Base-by-base conservation (phyloP, 1,284 basidiomycete species). In the Austroboletus olivaceoglutinosus region DNA sequence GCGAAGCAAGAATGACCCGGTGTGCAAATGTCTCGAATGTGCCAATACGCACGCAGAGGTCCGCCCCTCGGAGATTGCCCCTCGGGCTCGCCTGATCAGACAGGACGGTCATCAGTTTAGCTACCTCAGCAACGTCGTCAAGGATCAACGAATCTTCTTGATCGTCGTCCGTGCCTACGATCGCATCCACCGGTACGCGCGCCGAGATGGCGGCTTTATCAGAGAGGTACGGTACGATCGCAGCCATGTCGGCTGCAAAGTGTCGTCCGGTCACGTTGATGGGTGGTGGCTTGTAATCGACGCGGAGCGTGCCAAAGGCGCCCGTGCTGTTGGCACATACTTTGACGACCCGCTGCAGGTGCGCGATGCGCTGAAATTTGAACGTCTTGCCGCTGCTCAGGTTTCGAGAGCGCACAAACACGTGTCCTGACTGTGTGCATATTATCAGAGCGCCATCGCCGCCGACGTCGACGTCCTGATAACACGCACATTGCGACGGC, bases 401-500 rank as follows among this genome's bases (percentile, higher is more conserved):
- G 51, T 73, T 80, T 15, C 91, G 81, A 18, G 85, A 80, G 23
- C 92, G 85, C 21, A 95, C 80, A 62, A 91, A 98, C 27, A 98
- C 94, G 60, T 98, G 94, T 0, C 96, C 96, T 1, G 94, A 94
- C 58, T 89, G 85, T 0, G 96, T 98, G 70, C 93, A 97, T 38
- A 98, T 80, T 61, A 98, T 88, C 60, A 98, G 82, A 8, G 89
- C 83, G 2, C 94, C 93, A 58, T 98, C 93, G 1, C 83, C 75
- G 15, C 94, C 93, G 19, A 98, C 77, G 0, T 92, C 94, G 9
- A 96, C 88, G 64, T 98, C 95, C 78, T 88, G 65, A 16, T 63
- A 43, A 25, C 29, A 29, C 31, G 41, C 50, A 52, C 23, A 33
- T 31, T 55, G 30, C 40, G 10, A 23, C 53, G 18, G 21, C 31